Conservation (phyloP, 2,329 filamentous ascomycete genomes). For the Colletotrichum ledebouriae region DNA sequence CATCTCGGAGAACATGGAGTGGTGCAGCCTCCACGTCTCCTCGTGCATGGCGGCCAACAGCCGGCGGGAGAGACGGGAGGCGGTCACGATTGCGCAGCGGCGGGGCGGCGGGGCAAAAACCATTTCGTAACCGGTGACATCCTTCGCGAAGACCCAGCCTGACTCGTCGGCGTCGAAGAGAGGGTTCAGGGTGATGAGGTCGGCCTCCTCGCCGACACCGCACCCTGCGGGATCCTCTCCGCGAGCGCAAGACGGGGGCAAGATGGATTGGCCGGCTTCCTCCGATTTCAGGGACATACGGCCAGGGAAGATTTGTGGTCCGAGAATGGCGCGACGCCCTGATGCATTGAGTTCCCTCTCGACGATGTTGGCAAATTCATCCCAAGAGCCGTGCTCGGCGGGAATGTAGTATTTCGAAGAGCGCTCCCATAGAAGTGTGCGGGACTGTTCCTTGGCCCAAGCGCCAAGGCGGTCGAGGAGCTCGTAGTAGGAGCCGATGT, state of each 20-base stretch:
- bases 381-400: slow-evolving; percentile 76
- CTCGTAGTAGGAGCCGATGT: slow-evolving; percentile 77
- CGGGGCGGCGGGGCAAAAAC: slow-evolving; percentile 70
- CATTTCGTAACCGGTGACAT: slow-evolving; percentile 77
- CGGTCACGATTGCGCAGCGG: slow-evolving; percentile 79
- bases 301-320: slow-evolving; percentile 69
- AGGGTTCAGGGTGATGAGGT: slow-evolving; percentile 83
- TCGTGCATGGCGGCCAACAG: slow-evolving; percentile 81
- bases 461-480: slow-evolving; percentile 76
- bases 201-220: slow-evolving; percentile 79
- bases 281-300: slow-evolving; percentile 63
- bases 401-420: slow-evolving; percentile 84
- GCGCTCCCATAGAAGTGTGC: slow-evolving; percentile 83
- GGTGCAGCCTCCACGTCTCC: slow-evolving; percentile 75
- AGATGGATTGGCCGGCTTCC: slow-evolving; percentile 63
- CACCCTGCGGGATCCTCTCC: slow-evolving; percentile 67
- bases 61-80: slow-evolving; percentile 75
- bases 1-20: slow-evolving; percentile 85
- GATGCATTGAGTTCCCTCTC: slow-evolving; percentile 69
- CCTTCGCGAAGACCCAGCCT: slow-evolving; percentile 79
- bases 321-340: slow-evolving; percentile 73
- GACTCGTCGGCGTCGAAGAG: slow-evolving; percentile 79
- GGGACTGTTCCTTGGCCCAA: slow-evolving; percentile 77
- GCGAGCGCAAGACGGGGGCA: slow-evolving; percentile 68
- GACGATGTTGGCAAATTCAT: slow-evolving; percentile 77